Percentiles rank a stretch among this genome's conserved stretches.
phyloP scores from a whole-genome alignment of 2,329 filamentous ascomycete species.

The Lachnellula suecica region DNA sequence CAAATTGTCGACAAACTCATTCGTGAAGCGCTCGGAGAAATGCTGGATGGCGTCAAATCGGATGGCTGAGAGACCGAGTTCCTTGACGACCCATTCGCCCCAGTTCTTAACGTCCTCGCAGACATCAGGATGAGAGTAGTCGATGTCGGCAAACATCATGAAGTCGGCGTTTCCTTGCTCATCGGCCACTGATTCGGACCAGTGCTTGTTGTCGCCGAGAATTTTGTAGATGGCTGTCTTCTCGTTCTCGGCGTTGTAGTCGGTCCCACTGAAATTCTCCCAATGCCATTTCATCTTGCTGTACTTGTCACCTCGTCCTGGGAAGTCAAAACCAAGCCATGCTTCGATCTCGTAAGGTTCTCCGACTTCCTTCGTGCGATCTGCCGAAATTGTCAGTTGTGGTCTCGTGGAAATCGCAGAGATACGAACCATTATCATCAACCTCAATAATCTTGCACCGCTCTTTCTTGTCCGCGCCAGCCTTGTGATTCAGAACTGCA shows the following conservation, averaged over 20 bases:
- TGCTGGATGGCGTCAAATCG: conserved; percentile 71
- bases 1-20: conserved; percentile 56
- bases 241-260: conserved; percentile 49
- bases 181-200: conserved; percentile 51
- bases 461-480: conserved; percentile 63
- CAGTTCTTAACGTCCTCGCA: conserved; percentile 60
- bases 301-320: conserved; percentile 56
- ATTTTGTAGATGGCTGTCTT: conserved; percentile 63
- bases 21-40: conserved; percentile 61
- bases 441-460: conserved; percentile 61
- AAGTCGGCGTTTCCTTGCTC: conserved; percentile 66
- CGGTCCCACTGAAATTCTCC: conserved; percentile 64
- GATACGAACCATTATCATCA: conserved; percentile 36
- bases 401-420: conserved; percentile 4
- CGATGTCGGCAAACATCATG: conserved; percentile 68
- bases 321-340: conserved; percentile 66
- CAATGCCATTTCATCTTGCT: conserved; percentile 60
- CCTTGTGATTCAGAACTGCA: conserved; percentile 68
- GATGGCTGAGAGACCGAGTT: conserved; percentile 60
- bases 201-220: conserved; percentile 51
- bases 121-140: conserved; percentile 62
- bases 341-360: conserved; percentile 59
- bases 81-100: conserved; percentile 62
- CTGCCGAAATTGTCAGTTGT: conserved; percentile 33
- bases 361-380: conserved; percentile 52